Percentiles rank a stretch among this genome's conserved stretches.
Conservation (phyloP, 2,329 filamentous ascomycete genomes). For the Laburnicola sp. region DNA sequence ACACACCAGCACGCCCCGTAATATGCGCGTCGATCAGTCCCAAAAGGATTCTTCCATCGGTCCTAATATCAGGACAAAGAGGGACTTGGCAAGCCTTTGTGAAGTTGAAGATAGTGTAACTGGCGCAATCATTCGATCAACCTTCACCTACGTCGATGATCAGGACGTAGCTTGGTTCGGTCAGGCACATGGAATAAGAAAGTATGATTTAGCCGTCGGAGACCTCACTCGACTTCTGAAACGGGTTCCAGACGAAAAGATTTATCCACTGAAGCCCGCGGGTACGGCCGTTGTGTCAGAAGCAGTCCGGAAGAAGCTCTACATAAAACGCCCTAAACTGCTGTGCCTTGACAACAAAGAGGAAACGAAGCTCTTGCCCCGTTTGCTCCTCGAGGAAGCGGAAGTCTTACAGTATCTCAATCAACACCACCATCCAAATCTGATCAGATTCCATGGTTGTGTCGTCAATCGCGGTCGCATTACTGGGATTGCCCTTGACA, state of each 20-base stretch:
- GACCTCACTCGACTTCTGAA: not conserved
- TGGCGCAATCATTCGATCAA: conserved; percentile 16
- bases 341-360: conserved; percentile 29
- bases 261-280: not conserved
- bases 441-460: conserved; percentile 34
- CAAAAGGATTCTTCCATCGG: not conserved
- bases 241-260: not conserved
- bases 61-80: conserved; percentile 15
- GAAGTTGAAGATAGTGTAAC: conserved; percentile 20
- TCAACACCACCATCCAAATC: conserved; percentile 29
- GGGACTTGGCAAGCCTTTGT: conserved; percentile 16
- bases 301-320: conserved; percentile 18
- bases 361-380: conserved; percentile 31
- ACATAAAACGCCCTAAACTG: conserved; percentile 39
- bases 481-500: conserved; percentile 31
- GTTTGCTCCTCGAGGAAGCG: conserved; percentile 30
- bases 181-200: conserved; percentile 14
- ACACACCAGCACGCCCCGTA: too few relatives aligned
- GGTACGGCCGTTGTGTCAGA: conserved; percentile 2
- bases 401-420: conserved; percentile 26
- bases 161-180: conserved; percentile 21
- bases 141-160: conserved; percentile 21
- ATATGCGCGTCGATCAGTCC: too few relatives aligned
- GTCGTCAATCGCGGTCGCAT: conserved; percentile 29
- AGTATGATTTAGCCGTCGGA: conserved; percentile 18